Conservation (phyloP, 1,284 basidiomycete species). For the Coniferiporia weirii region DNA sequence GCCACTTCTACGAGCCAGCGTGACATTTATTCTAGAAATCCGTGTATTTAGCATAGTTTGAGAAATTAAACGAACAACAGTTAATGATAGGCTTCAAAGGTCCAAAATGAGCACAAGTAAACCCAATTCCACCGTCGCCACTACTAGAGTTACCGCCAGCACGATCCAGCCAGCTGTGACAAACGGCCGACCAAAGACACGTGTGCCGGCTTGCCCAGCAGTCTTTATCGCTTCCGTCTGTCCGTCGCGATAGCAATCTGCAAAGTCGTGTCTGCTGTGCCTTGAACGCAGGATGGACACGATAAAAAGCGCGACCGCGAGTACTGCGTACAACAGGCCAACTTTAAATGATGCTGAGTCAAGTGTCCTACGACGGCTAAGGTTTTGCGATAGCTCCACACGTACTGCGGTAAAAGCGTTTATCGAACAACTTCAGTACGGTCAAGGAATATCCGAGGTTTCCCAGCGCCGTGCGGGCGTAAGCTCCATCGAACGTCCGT, state of each 20-base stretch:
- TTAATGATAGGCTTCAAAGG: conserved; percentile 13
- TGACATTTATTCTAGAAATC: too few relatives aligned
- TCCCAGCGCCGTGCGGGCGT: conserved; percentile 68
- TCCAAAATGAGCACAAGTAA: conserved; percentile 55
- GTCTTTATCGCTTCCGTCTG: too few relatives aligned
- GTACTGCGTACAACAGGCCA: conserved; percentile 64
- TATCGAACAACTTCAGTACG: conserved; percentile 72
- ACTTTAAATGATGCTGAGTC: conserved; percentile 37
- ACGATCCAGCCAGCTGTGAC: conserved; percentile 77
- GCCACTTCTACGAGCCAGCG: too few relatives aligned
- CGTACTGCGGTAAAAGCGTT: conserved; percentile 63
- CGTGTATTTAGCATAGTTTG: too few relatives aligned
- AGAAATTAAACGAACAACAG: not conserved
- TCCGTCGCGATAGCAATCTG: conserved; percentile 44
- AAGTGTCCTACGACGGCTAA: not conserved
- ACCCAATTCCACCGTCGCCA: conserved; percentile 58
- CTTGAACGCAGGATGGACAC: conserved; percentile 57
- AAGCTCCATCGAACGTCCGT: conserved; percentile 79
- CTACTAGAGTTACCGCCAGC: conserved; percentile 53
- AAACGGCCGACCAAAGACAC: conserved; percentile 71
- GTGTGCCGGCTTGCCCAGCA: conserved; percentile 51
- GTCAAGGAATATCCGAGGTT: conserved; percentile 72
- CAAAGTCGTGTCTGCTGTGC: conserved; percentile 68
- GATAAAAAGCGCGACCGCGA: conserved; percentile 56
- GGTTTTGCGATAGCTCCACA: conserved; percentile 3